These are phyloP conservation scores for Russula brevipes DNA, from an alignment of 768 basidiomycete genomes.

Conservation along the genomic window DNA sequence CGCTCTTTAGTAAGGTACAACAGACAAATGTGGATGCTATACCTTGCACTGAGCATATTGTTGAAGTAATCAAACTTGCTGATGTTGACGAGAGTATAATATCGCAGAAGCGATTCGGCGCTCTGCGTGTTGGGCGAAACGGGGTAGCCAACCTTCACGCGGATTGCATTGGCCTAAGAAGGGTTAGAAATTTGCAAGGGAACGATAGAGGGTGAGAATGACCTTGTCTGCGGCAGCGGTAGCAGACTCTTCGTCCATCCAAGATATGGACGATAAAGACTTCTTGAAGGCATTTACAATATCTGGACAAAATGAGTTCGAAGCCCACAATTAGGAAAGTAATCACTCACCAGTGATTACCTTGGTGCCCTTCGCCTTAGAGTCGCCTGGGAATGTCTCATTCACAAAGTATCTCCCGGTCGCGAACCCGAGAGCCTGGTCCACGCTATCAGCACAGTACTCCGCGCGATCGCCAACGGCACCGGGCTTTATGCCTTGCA, in stretches of 20 bases:
- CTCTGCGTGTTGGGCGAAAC: conserved; percentile 74
- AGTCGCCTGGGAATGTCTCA: conserved; percentile 72
- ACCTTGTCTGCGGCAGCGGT: conserved; percentile 83
- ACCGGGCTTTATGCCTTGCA: conserved; percentile 85
- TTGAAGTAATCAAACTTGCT: conserved; percentile 72
- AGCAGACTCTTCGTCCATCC: conserved; percentile 89
- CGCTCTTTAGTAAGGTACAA: neutral
- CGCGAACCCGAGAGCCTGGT: conserved; percentile 78
- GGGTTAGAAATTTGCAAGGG: conserved; percentile 15
- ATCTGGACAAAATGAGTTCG: conserved; percentile 37
- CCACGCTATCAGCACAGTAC: conserved; percentile 71
- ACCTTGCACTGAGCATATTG: conserved; percentile 69
- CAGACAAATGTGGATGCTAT: conserved; percentile 26
- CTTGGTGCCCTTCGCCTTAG: conserved; percentile 72
- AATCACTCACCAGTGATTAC: conserved; percentile 66
- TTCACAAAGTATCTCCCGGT: conserved; percentile 87
- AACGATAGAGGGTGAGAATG: conserved; percentile 10
- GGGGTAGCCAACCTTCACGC: conserved; percentile 92
- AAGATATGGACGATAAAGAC: conserved; percentile 67
- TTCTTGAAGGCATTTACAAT: conserved; percentile 80
- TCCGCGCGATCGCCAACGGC: conserved; percentile 78
- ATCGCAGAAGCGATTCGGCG: conserved; percentile 61
- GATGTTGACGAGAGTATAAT: conserved; percentile 69
- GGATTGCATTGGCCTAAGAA: conserved; percentile 66
- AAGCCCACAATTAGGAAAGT: neutral